Evolutionary conservation across 257 asterid species (phyloP), one percentile per base, ranked within the genome.

Genomic region (Capsicum baccatum): DNA sequence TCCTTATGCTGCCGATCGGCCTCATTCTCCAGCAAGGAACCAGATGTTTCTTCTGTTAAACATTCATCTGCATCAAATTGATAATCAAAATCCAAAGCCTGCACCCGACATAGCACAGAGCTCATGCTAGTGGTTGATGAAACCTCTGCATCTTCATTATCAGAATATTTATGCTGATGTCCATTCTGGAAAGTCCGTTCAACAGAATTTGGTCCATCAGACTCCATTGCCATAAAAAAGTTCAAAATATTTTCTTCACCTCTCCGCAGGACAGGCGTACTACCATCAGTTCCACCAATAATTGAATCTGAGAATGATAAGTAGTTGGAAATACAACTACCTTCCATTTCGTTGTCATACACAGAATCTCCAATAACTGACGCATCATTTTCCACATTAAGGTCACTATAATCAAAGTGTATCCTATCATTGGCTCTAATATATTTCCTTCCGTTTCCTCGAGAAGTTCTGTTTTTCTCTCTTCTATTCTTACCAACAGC

Each of bases 111-210:
- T 73, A 95, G 83, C 67, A 95, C 89, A 26, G 98, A 95, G 87
- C 89, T 94, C 98, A 93, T 95, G 88, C 99, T 95, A 54, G 95
- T 83, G 60, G 95, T 93, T 48, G 98, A 95, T 68, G 97, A 92
- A 69, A 92, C 95, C 86, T 95, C 99, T 78, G 88, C 90, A 58
- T 94, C 99, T 84, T 94, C 99, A 81, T 78, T 78, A 19, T 94
- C 97, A 57, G 92, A 87, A 81, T 83, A 86, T 82, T 86, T 90
- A 66, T 85, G 84, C 16, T 66, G 86, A 79, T 76, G 79, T 78
- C 87, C 91, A 69, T 87, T 83, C 54, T 76, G 85, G 48, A 42
- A 86, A 84, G 86, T 81, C 84, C 74, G 74, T 74, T 81, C 84
- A 8, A 57, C 84, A 42, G 88, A 83, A 48, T 80, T 74, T 52